Conservation (phyloP, 768 basidiomycete genomes). For the Epithele typhae region DNA sequence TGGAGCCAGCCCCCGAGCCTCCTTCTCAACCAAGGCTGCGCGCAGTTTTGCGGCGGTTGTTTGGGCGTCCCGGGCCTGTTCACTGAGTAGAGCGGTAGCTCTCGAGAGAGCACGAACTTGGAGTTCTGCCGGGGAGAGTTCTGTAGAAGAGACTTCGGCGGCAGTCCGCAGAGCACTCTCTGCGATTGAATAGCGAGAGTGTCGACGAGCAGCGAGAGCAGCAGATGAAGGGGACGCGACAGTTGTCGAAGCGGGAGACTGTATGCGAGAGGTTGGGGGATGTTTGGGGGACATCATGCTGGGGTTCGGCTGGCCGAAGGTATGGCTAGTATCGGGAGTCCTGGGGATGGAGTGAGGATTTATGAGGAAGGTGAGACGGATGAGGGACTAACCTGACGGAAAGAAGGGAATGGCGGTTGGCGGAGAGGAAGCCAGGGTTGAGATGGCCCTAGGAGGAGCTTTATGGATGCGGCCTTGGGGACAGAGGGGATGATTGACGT, state of each 20-base stretch:
- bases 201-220: slow-evolving; percentile 19
- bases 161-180: slow-evolving; percentile 38
- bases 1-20: slow-evolving; percentile 19
- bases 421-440: neutral
- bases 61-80: slow-evolving; percentile 42
- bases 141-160: slow-evolving; percentile 29
- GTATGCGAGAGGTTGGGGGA: neutral
- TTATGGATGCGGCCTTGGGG: neutral
- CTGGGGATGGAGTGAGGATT: neutral
- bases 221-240: slow-evolving; percentile 2
- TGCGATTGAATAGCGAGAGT: slow-evolving; percentile 40
- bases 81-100: slow-evolving; percentile 38
- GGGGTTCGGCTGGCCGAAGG: slow-evolving; percentile 19
- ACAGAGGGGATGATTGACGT: neutral
- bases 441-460: neutral
- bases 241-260: neutral
- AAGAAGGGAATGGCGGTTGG: slow-evolving; percentile 2
- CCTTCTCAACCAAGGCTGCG: slow-evolving; percentile 33
- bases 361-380: neutral
- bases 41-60: slow-evolving; percentile 39
- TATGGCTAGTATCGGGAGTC: slow-evolving; percentile 20
- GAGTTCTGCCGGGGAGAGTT: slow-evolving; percentile 37
- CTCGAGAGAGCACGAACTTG: slow-evolving; percentile 43
- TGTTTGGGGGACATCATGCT: slow-evolving; percentile 3
- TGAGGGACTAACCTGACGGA: slow-evolving; percentile 3